phyloP scores from a whole-genome alignment of 148 eudicot species.

The Cornus controversa region DNA sequence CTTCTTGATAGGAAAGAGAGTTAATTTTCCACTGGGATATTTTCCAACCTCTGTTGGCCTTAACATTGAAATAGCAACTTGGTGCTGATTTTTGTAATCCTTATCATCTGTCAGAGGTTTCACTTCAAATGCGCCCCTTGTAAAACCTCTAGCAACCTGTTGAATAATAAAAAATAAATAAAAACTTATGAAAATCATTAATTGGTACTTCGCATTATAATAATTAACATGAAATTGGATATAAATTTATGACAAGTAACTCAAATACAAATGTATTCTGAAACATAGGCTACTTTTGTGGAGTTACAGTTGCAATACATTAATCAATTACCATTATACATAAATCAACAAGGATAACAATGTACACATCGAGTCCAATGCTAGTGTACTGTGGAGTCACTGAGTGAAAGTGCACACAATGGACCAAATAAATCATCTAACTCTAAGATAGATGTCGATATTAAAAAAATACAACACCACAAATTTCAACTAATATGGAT shows the following conservation, averaged over 20 bases:
- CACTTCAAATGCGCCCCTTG: conserved; percentile 78
- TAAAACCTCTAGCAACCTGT: conserved; percentile 77
- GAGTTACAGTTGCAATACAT: not conserved
- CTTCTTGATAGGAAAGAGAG: conserved; percentile 64
- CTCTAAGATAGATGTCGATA: no score
- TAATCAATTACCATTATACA: not conserved
- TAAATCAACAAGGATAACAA: not conserved
- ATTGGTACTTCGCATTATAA: not conserved
- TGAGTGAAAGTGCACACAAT: no score
- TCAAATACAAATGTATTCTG: not conserved
- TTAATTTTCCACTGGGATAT: conserved; percentile 44
- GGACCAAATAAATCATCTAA: no score
- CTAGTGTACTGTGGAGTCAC: no score
- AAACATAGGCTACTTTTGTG: no score
- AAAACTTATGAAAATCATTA: conserved; percentile 1
- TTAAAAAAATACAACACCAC: no score
- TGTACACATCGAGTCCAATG: not conserved
- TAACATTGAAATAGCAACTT: conserved; percentile 33
- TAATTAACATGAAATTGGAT: not conserved
- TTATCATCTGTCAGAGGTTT: conserved; percentile 51
- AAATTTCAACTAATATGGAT: no score
- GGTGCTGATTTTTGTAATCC: conserved; percentile 29
- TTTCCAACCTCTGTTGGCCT: conserved; percentile 34
- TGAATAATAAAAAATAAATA: conserved; percentile 12
- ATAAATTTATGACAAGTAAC: not conserved